phyloP scores from a whole-genome alignment of 2,329 filamentous ascomycete species.

The Ceratocystis colombiana region DNA sequence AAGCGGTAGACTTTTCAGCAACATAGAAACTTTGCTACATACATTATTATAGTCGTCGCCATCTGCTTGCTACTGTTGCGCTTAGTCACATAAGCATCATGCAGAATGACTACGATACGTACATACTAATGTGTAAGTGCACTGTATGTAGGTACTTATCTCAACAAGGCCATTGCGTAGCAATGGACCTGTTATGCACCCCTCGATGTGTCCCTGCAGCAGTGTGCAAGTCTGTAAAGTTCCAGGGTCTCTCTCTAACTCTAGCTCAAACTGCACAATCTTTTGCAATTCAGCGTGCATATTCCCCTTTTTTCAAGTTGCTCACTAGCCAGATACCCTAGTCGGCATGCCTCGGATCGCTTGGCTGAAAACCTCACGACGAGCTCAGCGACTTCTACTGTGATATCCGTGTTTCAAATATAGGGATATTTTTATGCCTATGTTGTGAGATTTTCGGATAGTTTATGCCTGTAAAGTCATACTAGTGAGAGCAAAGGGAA shows the following conservation, averaged over 20 bases:
- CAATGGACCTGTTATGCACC: conserved; percentile 2
- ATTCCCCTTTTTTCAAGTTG: not conserved
- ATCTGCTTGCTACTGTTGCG: not conserved
- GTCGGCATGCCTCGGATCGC: too few species aligned
- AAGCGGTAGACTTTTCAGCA: too few species aligned
- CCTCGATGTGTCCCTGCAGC: conserved; percentile 11
- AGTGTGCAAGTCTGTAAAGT: not conserved
- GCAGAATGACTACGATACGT: not conserved
- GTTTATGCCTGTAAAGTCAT: conserved; percentile 3
- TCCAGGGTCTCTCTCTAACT: not conserved
- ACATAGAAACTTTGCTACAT: too few species aligned
- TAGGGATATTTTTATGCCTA: conserved; percentile 13
- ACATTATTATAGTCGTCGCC: too few species aligned
- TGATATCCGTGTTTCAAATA: conserved; percentile 14
- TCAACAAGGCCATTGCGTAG: not conserved
- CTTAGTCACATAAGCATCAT: not conserved
- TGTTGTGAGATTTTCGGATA: not conserved
- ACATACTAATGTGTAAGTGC: not conserved
- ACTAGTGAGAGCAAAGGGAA: conserved; percentile 8
- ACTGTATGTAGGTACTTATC: not conserved
- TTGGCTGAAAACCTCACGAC: not conserved
- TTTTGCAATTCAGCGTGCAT: not conserved
- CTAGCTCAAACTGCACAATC: not conserved
- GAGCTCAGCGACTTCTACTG: not conserved
- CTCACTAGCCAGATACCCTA: not conserved